Percentiles rank a stretch among this genome's conserved stretches.
Conservation (phyloP, 805 yeast species). For the Debaryomyces tyrocola region DNA sequence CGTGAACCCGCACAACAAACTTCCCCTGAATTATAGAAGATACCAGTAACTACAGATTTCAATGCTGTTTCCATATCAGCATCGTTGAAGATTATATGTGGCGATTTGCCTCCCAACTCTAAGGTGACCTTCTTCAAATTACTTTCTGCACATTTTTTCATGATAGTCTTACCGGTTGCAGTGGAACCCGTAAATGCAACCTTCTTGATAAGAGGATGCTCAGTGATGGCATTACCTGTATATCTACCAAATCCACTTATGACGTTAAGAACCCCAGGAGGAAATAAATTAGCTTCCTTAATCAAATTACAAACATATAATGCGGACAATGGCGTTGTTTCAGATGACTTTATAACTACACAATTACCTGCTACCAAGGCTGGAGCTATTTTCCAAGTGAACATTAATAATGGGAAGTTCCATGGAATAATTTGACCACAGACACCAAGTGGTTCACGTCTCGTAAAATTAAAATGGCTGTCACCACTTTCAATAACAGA, state of each 20-base stretch:
- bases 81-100: conserved; percentile 47
- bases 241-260: conserved; percentile 44
- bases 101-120: conserved; percentile 57
- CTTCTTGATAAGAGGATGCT: conserved; percentile 47
- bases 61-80: conserved; percentile 48
- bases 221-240: conserved; percentile 48
- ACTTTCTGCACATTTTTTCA: conserved; percentile 42
- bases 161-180: conserved; percentile 40
- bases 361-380: conserved; percentile 50
- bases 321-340: conserved; percentile 50
- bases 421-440: conserved; percentile 54
- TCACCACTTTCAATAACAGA: conserved; percentile 59
- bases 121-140: conserved; percentile 49
- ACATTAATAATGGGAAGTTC: conserved; percentile 53
- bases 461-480: conserved; percentile 43
- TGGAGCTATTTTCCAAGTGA: conserved; percentile 49
- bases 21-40: conserved; percentile 49
- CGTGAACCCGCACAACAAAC: conserved; percentile 50
- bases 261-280: conserved; percentile 51
- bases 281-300: conserved; percentile 40
- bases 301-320: conserved; percentile 43
- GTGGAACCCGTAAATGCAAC: conserved; percentile 60
- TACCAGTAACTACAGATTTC: conserved; percentile 50
- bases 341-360: conserved; percentile 49
- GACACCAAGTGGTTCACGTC: conserved; percentile 46